Percentiles rank a stretch among this genome's conserved stretches.
phyloP scores from a whole-genome alignment of 2,329 filamentous ascomycete genomes.

The Fusarium musae region DNA sequence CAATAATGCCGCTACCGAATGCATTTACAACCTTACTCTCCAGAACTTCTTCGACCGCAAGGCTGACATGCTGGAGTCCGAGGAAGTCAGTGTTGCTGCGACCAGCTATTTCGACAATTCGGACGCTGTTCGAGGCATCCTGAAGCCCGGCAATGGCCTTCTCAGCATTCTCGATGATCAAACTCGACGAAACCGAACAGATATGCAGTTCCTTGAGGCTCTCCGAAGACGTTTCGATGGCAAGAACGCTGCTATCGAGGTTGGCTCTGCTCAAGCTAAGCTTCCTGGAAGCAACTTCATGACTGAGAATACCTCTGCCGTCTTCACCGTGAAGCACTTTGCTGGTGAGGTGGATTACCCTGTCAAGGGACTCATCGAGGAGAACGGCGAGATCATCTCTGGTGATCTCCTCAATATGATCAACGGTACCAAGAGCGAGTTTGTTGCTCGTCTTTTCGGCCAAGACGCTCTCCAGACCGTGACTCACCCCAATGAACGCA shows the following conservation, averaged over 20 bases:
- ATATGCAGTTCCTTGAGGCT: conserved; percentile 90
- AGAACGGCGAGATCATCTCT: conserved; percentile 95
- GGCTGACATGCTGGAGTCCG: conserved; percentile 91
- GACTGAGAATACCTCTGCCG: conserved; percentile 81
- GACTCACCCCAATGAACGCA: conserved; percentile 90
- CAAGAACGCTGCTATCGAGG: conserved; percentile 90
- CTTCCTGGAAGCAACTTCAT: conserved; percentile 90
- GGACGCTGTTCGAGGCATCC: conserved; percentile 88
- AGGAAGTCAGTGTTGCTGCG: conserved; percentile 88
- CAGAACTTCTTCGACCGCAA: conserved; percentile 97
- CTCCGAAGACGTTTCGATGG: conserved; percentile 92
- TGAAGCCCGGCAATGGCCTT: conserved; percentile 93
- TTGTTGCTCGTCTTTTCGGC: conserved; percentile 91
- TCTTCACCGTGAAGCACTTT: conserved; percentile 94
- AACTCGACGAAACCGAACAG: conserved; percentile 86
- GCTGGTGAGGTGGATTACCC: conserved; percentile 97
- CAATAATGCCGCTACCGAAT: conserved; percentile 93
- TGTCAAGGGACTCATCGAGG: conserved; percentile 86
- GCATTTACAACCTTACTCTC: conserved; percentile 90
- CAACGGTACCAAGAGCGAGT: conserved; percentile 86
- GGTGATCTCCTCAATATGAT: conserved; percentile 96
- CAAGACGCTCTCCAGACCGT: conserved; percentile 94
- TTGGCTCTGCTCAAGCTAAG: conserved; percentile 78
- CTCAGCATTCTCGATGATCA: conserved; percentile 97
- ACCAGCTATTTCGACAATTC: conserved; percentile 99